Conservation (phyloP, 1,139 yeast genomes). For the Debaryomyces sp. region DNA sequence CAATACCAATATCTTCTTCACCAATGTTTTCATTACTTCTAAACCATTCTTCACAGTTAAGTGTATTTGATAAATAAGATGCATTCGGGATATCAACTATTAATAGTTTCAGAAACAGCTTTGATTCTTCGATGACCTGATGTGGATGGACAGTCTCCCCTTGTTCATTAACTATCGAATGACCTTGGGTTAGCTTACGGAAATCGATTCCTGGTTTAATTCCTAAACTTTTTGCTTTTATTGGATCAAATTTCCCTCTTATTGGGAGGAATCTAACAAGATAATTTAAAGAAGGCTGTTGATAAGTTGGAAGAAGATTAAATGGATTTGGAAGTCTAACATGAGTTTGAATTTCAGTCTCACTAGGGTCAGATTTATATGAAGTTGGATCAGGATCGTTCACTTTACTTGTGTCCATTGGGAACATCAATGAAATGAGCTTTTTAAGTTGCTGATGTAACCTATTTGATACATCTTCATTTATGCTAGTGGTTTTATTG, state of each 20-base stretch:
- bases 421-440: conserved; percentile 51
- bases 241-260: conserved; percentile 76
- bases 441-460: conserved; percentile 30
- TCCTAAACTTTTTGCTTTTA: conserved; percentile 68
- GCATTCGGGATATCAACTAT: conserved; percentile 73
- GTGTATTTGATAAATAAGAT: conserved; percentile 51
- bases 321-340: conserved; percentile 34
- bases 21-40: conserved; percentile 27
- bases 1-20: conserved; percentile 48
- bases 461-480: conserved; percentile 7
- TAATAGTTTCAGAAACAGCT: conserved; percentile 59
- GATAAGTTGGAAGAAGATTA: conserved; percentile 16
- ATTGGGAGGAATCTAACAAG: conserved; percentile 65
- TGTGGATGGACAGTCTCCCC: conserved; percentile 66
- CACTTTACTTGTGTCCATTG: conserved; percentile 42
- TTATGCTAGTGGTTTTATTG: not conserved
- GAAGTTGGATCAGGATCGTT: conserved; percentile 43
- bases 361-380: conserved; percentile 43
- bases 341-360: conserved; percentile 46
- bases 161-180: conserved; percentile 55
- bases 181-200: conserved; percentile 62
- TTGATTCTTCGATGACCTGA: conserved; percentile 70
- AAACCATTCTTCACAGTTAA: conserved; percentile 34
- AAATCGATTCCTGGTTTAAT: conserved; percentile 67
- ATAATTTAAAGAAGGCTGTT: conserved; percentile 52